Evolutionary conservation across 139 green algal species (phyloP).

Genomic region (Chlorella sorokiniana): DNA sequence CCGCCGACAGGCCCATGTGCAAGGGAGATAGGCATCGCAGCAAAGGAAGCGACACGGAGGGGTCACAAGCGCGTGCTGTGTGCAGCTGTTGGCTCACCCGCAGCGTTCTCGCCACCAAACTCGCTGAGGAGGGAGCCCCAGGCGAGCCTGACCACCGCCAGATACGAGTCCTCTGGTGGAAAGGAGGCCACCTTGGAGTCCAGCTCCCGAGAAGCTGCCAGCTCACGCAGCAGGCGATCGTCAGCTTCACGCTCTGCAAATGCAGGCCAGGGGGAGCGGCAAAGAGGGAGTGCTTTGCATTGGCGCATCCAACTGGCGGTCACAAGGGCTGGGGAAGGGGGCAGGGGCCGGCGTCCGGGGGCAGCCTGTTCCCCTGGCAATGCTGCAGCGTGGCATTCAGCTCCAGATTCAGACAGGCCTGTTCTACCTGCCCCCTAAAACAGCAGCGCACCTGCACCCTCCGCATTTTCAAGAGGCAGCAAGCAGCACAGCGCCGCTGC

Average conservation of each 20-base stretch:
- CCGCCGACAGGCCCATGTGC: too few relatives aligned
- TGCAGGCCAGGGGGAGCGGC: too few relatives aligned
- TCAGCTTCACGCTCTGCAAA: conserved; percentile 32
- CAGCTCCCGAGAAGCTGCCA: conserved; percentile 30
- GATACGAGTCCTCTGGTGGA: conserved; percentile 26
- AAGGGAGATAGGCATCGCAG: too few relatives aligned
- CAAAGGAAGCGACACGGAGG: too few relatives aligned
- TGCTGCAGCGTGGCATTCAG: too few relatives aligned
- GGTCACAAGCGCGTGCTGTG: too few relatives aligned
- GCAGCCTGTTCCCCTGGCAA: too few relatives aligned
- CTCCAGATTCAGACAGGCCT: too few relatives aligned
- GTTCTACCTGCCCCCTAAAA: too few relatives aligned
- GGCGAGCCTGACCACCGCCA: conserved; percentile 47
- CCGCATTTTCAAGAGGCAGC: conserved; percentile 44
- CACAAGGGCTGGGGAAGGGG: too few relatives aligned
- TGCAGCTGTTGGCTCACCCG: too few relatives aligned
- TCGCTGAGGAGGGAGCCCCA: conserved; percentile 62
- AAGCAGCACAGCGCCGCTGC: conserved; percentile 37
- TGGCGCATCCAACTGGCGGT: neutral
- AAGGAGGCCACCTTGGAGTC: conserved; percentile 29
- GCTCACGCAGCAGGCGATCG: conserved; percentile 24
- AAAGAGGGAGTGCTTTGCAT: neutral
- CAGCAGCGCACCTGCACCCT: neutral
- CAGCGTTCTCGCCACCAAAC: conserved; percentile 11
- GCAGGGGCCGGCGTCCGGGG: too few relatives aligned